A percentile compares a stretch with the other conserved stretches of the same genome.
Conservation (phyloP, 2,329 filamentous ascomycete genomes). For the Cytospora piceicola region DNA sequence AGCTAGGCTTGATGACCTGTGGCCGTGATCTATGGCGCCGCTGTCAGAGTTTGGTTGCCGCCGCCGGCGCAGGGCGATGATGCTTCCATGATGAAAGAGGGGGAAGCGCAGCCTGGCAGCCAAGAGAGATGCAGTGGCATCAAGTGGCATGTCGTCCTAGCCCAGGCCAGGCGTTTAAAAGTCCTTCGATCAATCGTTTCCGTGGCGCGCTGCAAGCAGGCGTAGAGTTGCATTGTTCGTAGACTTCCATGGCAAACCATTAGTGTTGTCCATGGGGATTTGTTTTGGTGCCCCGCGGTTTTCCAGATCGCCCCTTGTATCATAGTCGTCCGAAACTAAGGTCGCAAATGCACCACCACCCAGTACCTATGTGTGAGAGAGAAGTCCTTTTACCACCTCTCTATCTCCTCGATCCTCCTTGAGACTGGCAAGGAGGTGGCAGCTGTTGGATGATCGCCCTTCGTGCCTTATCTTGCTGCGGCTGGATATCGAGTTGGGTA, state of each 20-base stretch:
- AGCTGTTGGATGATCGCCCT: slow-evolving; percentile 9
- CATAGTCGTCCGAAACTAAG: background rate
- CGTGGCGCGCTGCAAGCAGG: background rate
- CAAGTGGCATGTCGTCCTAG: slow-evolving; percentile 13
- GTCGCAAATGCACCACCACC: too few relatives aligned
- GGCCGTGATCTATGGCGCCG: slow-evolving; percentile 12
- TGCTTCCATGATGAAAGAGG: slow-evolving; percentile 17
- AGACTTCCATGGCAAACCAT: background rate
- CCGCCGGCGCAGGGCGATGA: slow-evolving; percentile 19
- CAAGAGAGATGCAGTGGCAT: slow-evolving; percentile 18
- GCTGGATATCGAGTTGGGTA: background rate
- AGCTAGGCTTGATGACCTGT: slow-evolving; percentile 9
- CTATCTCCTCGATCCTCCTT: background rate
- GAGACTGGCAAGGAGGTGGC: too few relatives aligned
- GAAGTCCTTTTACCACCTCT: background rate
- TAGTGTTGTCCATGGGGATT: background rate
- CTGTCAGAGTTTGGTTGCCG: slow-evolving; percentile 19
- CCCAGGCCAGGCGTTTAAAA: background rate
- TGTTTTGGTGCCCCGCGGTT: background rate
- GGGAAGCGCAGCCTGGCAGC: slow-evolving; percentile 20
- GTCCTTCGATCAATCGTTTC: background rate
- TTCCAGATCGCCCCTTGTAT: background rate
- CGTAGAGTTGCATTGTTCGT: background rate
- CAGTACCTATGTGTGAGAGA: too few relatives aligned
- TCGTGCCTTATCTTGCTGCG: slow-evolving; percentile 4